These are phyloP conservation scores for Jamesozyma gamospora DNA, from an alignment of 805 yeast genomes.

Conservation along the genomic window DNA sequence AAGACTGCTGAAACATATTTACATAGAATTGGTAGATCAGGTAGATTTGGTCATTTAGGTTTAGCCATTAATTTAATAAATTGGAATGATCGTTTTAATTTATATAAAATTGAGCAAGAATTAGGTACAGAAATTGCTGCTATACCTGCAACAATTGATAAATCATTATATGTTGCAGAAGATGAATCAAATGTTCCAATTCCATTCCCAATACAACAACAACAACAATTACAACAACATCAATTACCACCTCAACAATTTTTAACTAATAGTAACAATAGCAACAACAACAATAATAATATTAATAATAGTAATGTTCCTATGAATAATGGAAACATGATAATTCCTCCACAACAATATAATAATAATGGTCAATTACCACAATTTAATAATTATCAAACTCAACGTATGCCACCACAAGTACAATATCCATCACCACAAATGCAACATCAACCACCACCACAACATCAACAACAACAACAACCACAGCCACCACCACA, in stretches of 20 bases:
- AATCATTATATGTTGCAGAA: conserved; percentile 77
- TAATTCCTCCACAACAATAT: conserved; percentile 1
- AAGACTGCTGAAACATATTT: conserved; percentile 94
- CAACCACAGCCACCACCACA: not conserved
- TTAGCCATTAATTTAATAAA: conserved; percentile 92
- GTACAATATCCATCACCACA: conserved; percentile 12
- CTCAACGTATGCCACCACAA: conserved; percentile 5
- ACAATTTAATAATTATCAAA: conserved; percentile 3
- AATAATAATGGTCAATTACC: conserved; percentile 2
- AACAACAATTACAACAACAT: conserved; percentile 12
- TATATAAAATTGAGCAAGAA: conserved; percentile 93
- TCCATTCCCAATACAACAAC: conserved; percentile 68
- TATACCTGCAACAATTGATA: conserved; percentile 89
- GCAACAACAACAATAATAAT: not conserved
- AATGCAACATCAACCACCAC: conserved; percentile 22
- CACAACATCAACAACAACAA: conserved; percentile 2
- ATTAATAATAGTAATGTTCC: not conserved
- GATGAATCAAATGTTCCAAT: conserved; percentile 66
- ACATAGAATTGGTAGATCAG: conserved; percentile 98
- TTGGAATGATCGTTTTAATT: conserved; percentile 91
- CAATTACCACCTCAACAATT: conserved; percentile 23
- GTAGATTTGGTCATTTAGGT: conserved; percentile 97
- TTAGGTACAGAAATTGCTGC: conserved; percentile 96
- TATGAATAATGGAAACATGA: not conserved
- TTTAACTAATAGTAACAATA: not conserved